Evolutionary conservation across 2,329 filamentous ascomycete species (phyloP).

Genomic region (Diaporthe caulivora): DNA sequence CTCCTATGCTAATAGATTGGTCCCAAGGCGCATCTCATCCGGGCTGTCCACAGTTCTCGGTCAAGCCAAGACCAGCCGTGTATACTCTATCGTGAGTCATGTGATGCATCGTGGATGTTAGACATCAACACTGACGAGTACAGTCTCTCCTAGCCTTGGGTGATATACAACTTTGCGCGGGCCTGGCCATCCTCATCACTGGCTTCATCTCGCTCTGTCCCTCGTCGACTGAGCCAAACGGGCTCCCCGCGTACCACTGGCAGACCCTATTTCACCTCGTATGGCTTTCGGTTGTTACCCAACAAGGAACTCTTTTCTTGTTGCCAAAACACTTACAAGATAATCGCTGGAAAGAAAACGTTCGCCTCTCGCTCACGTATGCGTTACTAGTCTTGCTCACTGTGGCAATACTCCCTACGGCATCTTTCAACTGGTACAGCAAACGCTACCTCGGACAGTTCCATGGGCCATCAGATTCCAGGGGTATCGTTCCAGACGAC

Average conservation of each 20-base stretch:
- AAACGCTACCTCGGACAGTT: background rate
- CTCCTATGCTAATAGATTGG: background rate
- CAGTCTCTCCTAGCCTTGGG: background rate
- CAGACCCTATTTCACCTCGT: background rate
- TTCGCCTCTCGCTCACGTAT: background rate
- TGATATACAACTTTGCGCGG: background rate
- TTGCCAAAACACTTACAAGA: background rate
- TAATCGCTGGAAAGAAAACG: background rate
- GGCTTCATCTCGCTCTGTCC: conserved; percentile 12
- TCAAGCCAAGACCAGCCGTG: background rate
- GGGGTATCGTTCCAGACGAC: background rate
- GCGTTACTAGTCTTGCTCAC: background rate
- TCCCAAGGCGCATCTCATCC: background rate
- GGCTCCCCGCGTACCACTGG: conserved; percentile 2
- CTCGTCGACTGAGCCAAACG: background rate
- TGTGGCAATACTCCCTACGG: background rate
- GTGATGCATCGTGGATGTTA: background rate
- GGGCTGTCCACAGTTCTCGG: background rate
- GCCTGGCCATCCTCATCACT: background rate
- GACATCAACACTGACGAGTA: background rate
- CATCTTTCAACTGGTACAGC: conserved; percentile 11
- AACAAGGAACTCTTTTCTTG: background rate
- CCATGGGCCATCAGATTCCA: background rate
- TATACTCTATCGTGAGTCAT: background rate
- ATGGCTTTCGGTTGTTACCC: background rate